phyloP scores from a whole-genome alignment of 1,284 basidiomycete genomes.

The Sanghuangporus sanghuang region DNA sequence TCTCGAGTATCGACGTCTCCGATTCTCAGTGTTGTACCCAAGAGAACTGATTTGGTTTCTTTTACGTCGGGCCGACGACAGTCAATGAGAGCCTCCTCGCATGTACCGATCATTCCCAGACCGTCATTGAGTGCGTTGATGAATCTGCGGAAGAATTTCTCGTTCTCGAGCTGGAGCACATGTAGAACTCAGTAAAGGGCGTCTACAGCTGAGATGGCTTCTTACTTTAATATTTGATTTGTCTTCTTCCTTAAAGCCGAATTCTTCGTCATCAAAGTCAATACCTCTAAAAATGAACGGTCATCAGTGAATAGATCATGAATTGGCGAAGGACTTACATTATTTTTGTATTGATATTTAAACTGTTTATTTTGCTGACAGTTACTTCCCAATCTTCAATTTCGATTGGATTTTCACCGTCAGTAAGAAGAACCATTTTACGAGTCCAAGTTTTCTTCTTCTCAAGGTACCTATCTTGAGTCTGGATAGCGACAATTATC shows the following conservation, averaged over 20 bases:
- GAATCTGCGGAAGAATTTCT: constrained; percentile 68
- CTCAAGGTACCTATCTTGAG: constrained; percentile 56
- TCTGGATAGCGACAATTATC: constrained; percentile 80
- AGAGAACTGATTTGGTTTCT: constrained; percentile 59
- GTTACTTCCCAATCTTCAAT: constrained; percentile 71
- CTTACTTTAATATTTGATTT: constrained; percentile 69
- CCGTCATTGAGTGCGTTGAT: constrained; percentile 34
- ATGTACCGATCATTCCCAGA: constrained; percentile 60
- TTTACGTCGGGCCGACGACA: constrained; percentile 68
- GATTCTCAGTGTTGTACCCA: constrained; percentile 62
- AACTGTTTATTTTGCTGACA: constrained; percentile 59
- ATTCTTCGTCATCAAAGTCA: constrained; percentile 78
- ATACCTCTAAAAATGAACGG: constrained; percentile 52
- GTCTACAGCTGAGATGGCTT: constrained; percentile 3
- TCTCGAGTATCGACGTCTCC: constrained; percentile 64
- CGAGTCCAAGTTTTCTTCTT: constrained; percentile 77
- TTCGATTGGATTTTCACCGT: constrained; percentile 70
- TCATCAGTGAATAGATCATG: neutral
- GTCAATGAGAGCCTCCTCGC: constrained; percentile 65
- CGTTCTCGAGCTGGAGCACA: constrained; percentile 59
- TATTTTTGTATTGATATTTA: constrained; percentile 56
- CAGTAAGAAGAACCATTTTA: constrained; percentile 76
- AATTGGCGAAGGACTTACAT: constrained; percentile 42
- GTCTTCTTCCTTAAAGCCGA: constrained; percentile 57
- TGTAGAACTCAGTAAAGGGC: neutral